phyloP scores from a whole-genome alignment of 2,329 filamentous ascomycete species.

The Cordyceps pruinosa region DNA sequence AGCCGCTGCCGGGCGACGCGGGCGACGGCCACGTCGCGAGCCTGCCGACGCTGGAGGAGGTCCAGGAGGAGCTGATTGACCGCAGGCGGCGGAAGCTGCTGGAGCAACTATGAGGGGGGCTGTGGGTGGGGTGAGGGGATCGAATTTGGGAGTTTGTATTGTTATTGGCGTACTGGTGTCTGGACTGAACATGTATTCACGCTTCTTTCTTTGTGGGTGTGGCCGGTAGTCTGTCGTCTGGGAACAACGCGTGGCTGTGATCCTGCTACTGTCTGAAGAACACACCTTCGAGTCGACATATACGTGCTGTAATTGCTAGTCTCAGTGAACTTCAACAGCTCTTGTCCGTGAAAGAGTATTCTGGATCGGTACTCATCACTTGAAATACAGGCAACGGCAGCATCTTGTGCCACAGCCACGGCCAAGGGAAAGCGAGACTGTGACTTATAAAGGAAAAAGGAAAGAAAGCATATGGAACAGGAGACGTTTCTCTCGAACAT shows the following conservation, averaged over 20 bases:
- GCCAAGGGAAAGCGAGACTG: no score
- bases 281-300: no score
- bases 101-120: conserved; percentile 58
- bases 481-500: no score
- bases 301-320: no score
- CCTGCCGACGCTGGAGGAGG: conserved; percentile 79
- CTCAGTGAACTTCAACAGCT: no score
- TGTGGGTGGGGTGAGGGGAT: neutral
- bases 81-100: conserved; percentile 74
- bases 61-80: conserved; percentile 90
- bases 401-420: no score
- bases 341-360: no score
- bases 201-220: neutral
- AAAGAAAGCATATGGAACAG: no score
- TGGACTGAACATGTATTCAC: neutral
- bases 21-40: conserved; percentile 80
- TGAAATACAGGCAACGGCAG: no score
- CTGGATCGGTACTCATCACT: no score
- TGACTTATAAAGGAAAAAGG: no score
- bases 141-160: neutral
- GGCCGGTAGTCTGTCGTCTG: neutral
- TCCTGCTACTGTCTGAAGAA: no score
- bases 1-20: conserved; percentile 76
- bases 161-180: neutral
- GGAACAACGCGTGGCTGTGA: neutral